Conservation (phyloP, 2,329 filamentous ascomycete species). For the Aspergillus uvarum region DNA sequence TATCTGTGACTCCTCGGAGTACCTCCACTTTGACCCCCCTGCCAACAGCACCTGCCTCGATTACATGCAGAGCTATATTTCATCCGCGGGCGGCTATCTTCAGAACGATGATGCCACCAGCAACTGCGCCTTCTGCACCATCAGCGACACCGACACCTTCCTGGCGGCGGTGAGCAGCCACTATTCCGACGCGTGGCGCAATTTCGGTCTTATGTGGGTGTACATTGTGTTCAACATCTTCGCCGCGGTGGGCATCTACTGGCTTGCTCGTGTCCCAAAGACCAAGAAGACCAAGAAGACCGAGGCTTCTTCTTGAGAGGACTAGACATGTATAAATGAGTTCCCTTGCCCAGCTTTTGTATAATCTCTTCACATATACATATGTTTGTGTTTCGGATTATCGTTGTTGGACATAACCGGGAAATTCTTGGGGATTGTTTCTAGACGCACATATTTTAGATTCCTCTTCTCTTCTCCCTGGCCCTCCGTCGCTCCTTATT, state of each 20-base stretch:
- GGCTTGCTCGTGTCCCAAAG: conserved; percentile 58
- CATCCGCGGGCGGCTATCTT: conserved; percentile 41
- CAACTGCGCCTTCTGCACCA: conserved; percentile 52
- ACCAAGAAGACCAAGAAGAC: conserved; percentile 30
- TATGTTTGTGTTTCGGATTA: not conserved
- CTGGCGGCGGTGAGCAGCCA: conserved; percentile 43
- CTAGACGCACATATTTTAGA: not conserved
- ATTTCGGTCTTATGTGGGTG: conserved; percentile 69
- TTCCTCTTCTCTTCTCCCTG: too few relatives aligned
- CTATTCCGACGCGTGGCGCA: conserved; percentile 60
- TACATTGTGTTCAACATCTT: conserved; percentile 65
- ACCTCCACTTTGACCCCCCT: conserved; percentile 48
- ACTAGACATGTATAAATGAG: not conserved
- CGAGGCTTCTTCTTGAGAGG: conserved; percentile 13
- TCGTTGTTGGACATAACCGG: not conserved
- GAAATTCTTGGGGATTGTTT: not conserved
- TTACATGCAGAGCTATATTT: conserved; percentile 48
- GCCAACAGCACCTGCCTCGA: conserved; percentile 60
- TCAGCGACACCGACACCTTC: conserved; percentile 50
- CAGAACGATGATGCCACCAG: conserved; percentile 45
- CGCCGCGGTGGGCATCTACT: conserved; percentile 62
- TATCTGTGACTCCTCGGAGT: conserved; percentile 34
- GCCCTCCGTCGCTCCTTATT: not conserved
- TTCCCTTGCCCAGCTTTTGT: not conserved
- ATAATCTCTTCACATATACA: conserved; percentile 1